These are phyloP conservation scores for Nyctanthes arbortristis DNA, from an alignment of 257 asterid species.

Conservation along the genomic window DNA sequence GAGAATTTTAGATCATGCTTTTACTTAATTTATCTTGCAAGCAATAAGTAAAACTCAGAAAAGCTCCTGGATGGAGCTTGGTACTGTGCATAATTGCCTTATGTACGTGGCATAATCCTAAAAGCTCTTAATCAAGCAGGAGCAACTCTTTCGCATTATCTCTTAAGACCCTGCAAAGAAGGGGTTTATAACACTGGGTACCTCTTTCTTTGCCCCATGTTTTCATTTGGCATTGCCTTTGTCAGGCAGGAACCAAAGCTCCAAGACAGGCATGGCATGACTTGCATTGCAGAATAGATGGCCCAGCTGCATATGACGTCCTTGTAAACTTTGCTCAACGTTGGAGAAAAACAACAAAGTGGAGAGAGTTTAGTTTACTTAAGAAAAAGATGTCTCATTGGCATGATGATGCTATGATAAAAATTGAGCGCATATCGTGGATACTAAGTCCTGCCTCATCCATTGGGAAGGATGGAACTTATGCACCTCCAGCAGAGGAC, in stretches of 20 bases:
- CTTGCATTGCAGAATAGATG: constrained; percentile 85
- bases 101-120: background rate
- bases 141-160: too few relatives aligned
- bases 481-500: constrained; percentile 44
- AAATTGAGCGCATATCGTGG: constrained; percentile 96
- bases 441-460: constrained; percentile 71
- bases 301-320: constrained; percentile 97
- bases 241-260: constrained; percentile 74
- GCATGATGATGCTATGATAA: constrained; percentile 95
- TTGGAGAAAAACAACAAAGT: constrained; percentile 94
- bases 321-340: constrained; percentile 95
- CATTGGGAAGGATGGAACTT: constrained; percentile 49
- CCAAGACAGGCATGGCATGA: constrained; percentile 99
- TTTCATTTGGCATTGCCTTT: constrained; percentile 14
- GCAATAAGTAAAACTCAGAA: background rate
- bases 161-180: constrained; percentile 5
- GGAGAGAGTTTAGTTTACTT: constrained; percentile 81
- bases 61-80: background rate
- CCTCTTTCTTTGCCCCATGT: constrained; percentile 2
- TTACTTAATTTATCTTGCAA: too few relatives aligned
- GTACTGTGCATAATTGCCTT: background rate
- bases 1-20: too few relatives aligned
- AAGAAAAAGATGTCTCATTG: constrained; percentile 64
- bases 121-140: background rate
- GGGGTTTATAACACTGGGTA: constrained; percentile 13